These are phyloP conservation scores for Paramecium sexaurelia DNA, from an alignment of 73 alveolate genomes.

Conservation along the genomic window DNA sequence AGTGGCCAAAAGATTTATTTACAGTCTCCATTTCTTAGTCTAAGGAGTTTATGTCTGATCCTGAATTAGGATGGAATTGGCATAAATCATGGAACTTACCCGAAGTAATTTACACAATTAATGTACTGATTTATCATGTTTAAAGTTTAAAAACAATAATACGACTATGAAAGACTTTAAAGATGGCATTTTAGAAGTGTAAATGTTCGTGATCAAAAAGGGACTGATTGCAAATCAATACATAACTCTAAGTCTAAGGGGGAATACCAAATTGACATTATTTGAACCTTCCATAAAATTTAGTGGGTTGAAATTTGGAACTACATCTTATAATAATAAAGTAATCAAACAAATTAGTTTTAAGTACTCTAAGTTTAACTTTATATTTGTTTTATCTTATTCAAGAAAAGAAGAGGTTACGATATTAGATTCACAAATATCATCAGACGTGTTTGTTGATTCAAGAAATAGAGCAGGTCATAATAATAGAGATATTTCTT, in stretches of 20 bases:
- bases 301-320: slow-evolving; percentile 69
- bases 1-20: neutral
- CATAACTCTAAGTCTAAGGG: neutral
- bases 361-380: neutral
- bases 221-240: neutral
- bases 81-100: slow-evolving; percentile 78
- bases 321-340: neutral
- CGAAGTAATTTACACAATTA: slow-evolving; percentile 40
- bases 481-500: neutral
- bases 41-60: slow-evolving; percentile 29
- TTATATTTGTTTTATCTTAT: neutral
- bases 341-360: neutral
- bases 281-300: neutral
- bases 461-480: neutral
- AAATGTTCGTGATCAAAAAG: neutral
- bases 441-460: neutral
- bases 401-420: neutral
- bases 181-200: neutral
- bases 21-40: neutral
- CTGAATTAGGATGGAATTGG: slow-evolving; percentile 69
- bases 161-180: neutral
- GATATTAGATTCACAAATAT: neutral
- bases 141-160: neutral
- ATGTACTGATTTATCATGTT: neutral
- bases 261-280: neutral